Conservation (phyloP, 805 yeast genomes). For the Saccharomycopsis malanga region DNA sequence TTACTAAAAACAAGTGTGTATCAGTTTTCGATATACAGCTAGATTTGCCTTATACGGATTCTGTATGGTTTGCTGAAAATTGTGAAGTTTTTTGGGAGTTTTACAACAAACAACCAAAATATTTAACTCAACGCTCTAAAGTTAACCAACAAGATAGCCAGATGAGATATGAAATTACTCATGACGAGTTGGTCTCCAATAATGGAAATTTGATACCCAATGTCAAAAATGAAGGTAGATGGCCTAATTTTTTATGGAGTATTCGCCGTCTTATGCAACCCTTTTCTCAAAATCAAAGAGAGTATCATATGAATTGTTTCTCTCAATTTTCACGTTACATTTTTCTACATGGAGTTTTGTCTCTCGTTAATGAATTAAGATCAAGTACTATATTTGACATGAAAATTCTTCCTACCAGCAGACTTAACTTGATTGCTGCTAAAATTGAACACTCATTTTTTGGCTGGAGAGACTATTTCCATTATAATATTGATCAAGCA, state of each 20-base stretch:
- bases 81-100: conserved; percentile 24
- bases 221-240: conserved; percentile 28
- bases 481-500: conserved; percentile 27
- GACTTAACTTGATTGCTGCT: conserved; percentile 25
- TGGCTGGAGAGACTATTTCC: conserved; percentile 32
- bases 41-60: conserved; percentile 40
- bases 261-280: conserved; percentile 30
- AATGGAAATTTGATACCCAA: conserved; percentile 24
- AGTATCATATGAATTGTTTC: conserved; percentile 28
- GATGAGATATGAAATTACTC: background rate
- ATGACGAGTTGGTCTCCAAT: conserved; percentile 6
- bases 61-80: conserved; percentile 35
- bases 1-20: conserved; percentile 29
- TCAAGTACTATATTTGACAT: conserved; percentile 26
- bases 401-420: conserved; percentile 25
- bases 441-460: conserved; percentile 29
- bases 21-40: conserved; percentile 38
- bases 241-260: conserved; percentile 34
- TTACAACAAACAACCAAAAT: conserved; percentile 24
- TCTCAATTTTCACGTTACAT: background rate
- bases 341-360: conserved; percentile 29
- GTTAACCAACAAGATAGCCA: background rate
- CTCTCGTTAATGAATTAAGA: conserved; percentile 26
- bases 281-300: conserved; percentile 27
- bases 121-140: too few species aligned